phyloP scores from a whole-genome alignment of 2,329 filamentous ascomycete genomes.

The Talaromyces sp. region DNA sequence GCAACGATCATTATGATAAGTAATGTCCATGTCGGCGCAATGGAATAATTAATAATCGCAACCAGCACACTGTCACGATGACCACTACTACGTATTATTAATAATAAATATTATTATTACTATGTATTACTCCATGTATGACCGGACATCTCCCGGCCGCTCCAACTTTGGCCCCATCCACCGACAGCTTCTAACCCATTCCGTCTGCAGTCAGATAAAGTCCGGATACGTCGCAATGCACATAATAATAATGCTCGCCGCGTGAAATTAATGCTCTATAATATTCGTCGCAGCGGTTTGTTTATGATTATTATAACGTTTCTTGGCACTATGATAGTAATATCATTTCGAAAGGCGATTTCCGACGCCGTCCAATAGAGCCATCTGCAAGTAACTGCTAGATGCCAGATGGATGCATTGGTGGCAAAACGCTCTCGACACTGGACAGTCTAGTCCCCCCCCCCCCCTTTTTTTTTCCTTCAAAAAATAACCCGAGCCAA shows the following conservation, averaged over 20 bases:
- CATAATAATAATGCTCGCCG: too few species aligned
- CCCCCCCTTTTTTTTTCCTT: too few species aligned
- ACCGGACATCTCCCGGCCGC: not conserved
- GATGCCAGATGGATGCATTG: not conserved
- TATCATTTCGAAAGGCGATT: not conserved
- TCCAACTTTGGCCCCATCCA: not conserved
- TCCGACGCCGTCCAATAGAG: not conserved
- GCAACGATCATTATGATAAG: too few species aligned
- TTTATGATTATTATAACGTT: not conserved
- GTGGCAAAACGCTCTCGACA: not conserved
- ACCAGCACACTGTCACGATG: not conserved
- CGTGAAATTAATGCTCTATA: not conserved
- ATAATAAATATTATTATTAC: not conserved
- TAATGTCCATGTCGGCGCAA: not conserved
- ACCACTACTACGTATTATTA: not conserved
- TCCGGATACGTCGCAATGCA: too few species aligned
- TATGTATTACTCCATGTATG: not conserved
- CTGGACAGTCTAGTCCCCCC: not conserved
- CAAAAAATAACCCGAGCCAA: not conserved
- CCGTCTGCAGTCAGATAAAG: not conserved
- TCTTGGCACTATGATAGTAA: not conserved
- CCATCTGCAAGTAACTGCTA: not conserved
- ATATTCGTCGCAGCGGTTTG: not conserved
- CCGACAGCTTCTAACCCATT: not conserved
- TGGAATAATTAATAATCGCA: not conserved